Evolutionary conservation across 805 yeast genomes (phyloP), one percentile per base, ranked within the genome.

Genomic region (Saturnispora galanensis): DNA sequence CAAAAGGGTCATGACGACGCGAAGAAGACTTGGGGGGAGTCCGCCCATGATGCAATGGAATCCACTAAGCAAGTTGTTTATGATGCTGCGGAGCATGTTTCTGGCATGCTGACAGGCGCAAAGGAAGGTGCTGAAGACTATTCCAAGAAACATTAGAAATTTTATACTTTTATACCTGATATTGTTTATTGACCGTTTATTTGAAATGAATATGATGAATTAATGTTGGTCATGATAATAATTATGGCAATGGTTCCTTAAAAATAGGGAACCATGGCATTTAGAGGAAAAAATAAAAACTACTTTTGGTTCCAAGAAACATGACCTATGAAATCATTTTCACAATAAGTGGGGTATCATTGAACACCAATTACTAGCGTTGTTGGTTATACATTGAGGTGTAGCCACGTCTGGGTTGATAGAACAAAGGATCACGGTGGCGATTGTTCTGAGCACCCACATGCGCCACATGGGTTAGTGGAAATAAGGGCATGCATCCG

Each of bases 21-120:
- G 45, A 64, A 66, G 56, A 26, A 48, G 38, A 49, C 70, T 13
- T 58, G 67, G 47, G 55, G 64, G 39, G 76, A 71, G 47, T 67
- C 75, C 44, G 77, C 73, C 37, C 48, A 58, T 40, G 67, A 65
- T 44, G 70, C 70, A 55, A 55, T 73, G 31, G 75, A 68, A 34
- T 64, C 64, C 42, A 77, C 76, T 48, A 73, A 71, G 63, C 69
- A 67, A 55, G 69, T 67, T 51, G 66, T 69, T 37, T 62, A 63
- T 35, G 66, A 70, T 46, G 76, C 77, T 44, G 75, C 75, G 34
- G 68, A 71, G 53, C 71, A 73, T 60, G 68, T 71, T 17, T 71
- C 79, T 49, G 95, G 86, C 66, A 69, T 75, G 45, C 68, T 77
- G 40, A 66, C 77, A 50, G 85, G 85, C 62, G 83, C 82, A 49